Conservation (phyloP, 1,284 basidiomycete species). For the Ustilago cynodontis region DNA sequence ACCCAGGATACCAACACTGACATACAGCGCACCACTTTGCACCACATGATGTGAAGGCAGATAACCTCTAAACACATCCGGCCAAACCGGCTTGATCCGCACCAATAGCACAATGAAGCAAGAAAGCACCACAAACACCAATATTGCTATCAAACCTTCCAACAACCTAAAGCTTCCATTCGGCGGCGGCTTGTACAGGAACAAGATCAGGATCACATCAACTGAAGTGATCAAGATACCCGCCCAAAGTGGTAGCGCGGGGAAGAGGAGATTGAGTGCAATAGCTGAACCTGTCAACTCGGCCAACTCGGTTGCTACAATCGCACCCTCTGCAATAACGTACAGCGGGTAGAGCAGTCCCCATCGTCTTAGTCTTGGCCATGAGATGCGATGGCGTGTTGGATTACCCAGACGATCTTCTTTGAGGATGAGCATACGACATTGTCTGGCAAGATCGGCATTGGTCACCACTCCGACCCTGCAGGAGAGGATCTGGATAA, state of each 20-base stretch:
- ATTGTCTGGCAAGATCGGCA: slow-evolving; percentile 60
- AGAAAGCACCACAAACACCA: slow-evolving; percentile 73
- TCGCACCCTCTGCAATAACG: slow-evolving; percentile 80
- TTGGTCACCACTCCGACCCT: slow-evolving; percentile 74
- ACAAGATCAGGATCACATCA: slow-evolving; percentile 82
- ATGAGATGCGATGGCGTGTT: slow-evolving; percentile 76
- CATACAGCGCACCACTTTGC: slow-evolving; percentile 77
- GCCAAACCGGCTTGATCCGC: slow-evolving; percentile 82
- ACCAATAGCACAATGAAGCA: slow-evolving; percentile 86
- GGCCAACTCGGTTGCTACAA: slow-evolving; percentile 74
- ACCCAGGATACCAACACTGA: slow-evolving; percentile 76
- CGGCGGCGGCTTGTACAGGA: slow-evolving; percentile 69
- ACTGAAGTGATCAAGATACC: slow-evolving; percentile 81
- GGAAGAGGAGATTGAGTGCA: slow-evolving; percentile 83
- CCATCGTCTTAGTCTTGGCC: slow-evolving; percentile 77
- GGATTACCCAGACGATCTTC: slow-evolving; percentile 35
- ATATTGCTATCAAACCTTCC: slow-evolving; percentile 78
- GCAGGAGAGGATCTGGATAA: slow-evolving; percentile 77
- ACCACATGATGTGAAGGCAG: slow-evolving; percentile 80
- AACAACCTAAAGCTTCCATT: slow-evolving; percentile 72
- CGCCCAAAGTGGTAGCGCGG: slow-evolving; percentile 73
- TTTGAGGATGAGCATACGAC: slow-evolving; percentile 59
- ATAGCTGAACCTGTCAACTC: slow-evolving; percentile 83
- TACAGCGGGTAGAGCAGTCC: slow-evolving; percentile 72
- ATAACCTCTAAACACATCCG: slow-evolving; percentile 83